Conservation (phyloP, 1,139 yeast species). For the Yamadazyma membranifaciens region DNA sequence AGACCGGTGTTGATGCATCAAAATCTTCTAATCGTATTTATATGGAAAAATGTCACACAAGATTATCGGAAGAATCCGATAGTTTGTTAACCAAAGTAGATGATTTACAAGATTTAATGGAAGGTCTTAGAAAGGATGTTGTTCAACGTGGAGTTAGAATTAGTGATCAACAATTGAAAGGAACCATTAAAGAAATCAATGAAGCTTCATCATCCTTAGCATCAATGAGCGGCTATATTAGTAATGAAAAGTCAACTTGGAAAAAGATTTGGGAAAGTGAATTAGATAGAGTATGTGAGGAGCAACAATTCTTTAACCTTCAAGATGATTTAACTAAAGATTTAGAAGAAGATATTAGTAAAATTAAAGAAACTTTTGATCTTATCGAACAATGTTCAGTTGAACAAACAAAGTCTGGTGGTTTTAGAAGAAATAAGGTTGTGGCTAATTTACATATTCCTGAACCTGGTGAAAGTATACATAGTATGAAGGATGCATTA, state of each 20-base stretch:
- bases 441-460: slow-evolving; percentile 47
- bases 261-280: slow-evolving; percentile 91
- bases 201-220: slow-evolving; percentile 54
- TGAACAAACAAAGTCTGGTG: slow-evolving; percentile 57
- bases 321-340: slow-evolving; percentile 86
- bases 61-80: slow-evolving; percentile 78
- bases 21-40: slow-evolving; percentile 58
- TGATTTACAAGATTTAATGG: slow-evolving; percentile 89
- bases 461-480: slow-evolving; percentile 67
- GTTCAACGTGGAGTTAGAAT: slow-evolving; percentile 91
- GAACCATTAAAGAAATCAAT: slow-evolving; percentile 62
- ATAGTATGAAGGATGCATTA: slow-evolving; percentile 73
- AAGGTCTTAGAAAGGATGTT: slow-evolving; percentile 85
- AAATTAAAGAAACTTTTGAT: slow-evolving; percentile 77
- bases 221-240: slow-evolving; percentile 60
- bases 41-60: slow-evolving; percentile 74
- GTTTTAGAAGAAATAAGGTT: slow-evolving; percentile 32
- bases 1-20: slow-evolving; percentile 38
- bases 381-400: slow-evolving; percentile 80
- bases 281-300: slow-evolving; percentile 86
- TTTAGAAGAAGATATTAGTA: slow-evolving; percentile 73
- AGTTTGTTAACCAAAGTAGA: slow-evolving; percentile 75
- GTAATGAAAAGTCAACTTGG: slow-evolving; percentile 79
- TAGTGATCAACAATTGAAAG: slow-evolving; percentile 66
- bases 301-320: slow-evolving; percentile 85